Evolutionary conservation across 2,329 filamentous ascomycete species (phyloP).

Genomic region (Penicillium sp.): DNA sequence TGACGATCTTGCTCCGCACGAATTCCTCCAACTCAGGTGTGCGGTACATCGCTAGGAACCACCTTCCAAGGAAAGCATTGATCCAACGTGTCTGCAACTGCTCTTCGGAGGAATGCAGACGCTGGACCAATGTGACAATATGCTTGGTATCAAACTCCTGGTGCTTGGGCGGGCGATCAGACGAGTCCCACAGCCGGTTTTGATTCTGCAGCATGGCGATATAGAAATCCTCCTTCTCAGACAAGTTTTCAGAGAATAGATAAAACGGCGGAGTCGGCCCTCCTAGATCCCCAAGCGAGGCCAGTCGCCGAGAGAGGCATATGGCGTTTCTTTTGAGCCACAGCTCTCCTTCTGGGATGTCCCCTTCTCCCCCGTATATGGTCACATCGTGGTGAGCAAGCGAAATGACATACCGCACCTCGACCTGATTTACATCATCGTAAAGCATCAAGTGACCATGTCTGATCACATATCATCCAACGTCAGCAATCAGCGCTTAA

Average conservation of each 20-base stretch:
- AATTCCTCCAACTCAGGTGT: conserved; percentile 77
- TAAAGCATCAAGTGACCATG: conserved; percentile 97
- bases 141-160: conserved; percentile 78
- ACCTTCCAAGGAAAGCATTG: conserved; percentile 81
- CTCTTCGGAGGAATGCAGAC: conserved; percentile 86
- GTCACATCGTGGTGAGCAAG: conserved; percentile 79
- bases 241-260: conserved; percentile 91
- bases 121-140: conserved; percentile 85
- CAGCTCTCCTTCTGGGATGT: conserved; percentile 84
- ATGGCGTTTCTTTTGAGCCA: conserved; percentile 95
- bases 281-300: conserved; percentile 52
- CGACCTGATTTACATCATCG: conserved; percentile 89
- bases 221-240: conserved; percentile 98
- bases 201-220: conserved; percentile 85
- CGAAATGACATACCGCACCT: conserved; percentile 94
- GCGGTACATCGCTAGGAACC: conserved; percentile 85
- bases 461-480: conserved; percentile 44
- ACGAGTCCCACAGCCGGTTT: conserved; percentile 61
- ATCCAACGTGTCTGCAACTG: conserved; percentile 89
- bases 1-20: conserved; percentile 81
- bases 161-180: conserved; percentile 62
- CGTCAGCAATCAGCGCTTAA: conserved; percentile 13
- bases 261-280: conserved; percentile 78
- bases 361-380: conserved; percentile 75
- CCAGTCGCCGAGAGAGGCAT: conserved; percentile 66